Conservation (phyloP, 1,284 basidiomycete species). For the Irpex rosettiformis region DNA sequence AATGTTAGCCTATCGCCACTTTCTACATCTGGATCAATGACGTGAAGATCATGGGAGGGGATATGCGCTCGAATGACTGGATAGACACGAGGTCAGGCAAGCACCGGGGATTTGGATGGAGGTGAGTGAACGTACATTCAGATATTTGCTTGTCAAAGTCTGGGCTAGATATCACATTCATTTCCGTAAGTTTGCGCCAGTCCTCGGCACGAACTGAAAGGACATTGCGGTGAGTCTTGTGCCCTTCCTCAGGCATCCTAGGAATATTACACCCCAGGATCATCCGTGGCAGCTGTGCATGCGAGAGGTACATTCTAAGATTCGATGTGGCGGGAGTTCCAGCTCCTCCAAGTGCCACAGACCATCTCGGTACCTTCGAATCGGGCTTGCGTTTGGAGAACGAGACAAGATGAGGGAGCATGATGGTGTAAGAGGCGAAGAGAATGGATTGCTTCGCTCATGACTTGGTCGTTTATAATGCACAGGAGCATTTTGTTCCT, state of each 20-base stretch:
- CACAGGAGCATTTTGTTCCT: neutral
- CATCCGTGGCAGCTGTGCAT: conserved; percentile 1
- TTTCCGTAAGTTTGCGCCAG: conserved; percentile 3
- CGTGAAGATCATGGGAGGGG: conserved; percentile 2
- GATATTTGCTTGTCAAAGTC: neutral
- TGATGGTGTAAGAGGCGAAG: neutral
- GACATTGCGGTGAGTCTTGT: conserved; percentile 3
- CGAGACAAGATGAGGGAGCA: neutral
- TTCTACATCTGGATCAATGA: conserved; percentile 1
- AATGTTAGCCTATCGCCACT: conserved; percentile 5
- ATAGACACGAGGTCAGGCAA: neutral
- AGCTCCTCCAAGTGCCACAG: neutral
- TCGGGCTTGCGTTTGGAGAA: neutral
- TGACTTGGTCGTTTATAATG: neutral
- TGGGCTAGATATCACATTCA: neutral
- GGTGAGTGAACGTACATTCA: neutral
- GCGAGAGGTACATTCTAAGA: conserved; percentile 1
- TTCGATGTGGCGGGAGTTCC: conserved; percentile 1
- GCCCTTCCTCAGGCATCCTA: conserved; percentile 1
- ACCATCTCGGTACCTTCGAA: neutral
- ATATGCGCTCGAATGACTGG: neutral
- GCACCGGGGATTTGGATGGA: neutral
- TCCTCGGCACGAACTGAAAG: conserved; percentile 5
- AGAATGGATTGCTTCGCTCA: neutral
- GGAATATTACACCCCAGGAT: neutral